phyloP scores from a whole-genome alignment of 2,329 filamentous ascomycete species.

The Diplodia seriata region DNA sequence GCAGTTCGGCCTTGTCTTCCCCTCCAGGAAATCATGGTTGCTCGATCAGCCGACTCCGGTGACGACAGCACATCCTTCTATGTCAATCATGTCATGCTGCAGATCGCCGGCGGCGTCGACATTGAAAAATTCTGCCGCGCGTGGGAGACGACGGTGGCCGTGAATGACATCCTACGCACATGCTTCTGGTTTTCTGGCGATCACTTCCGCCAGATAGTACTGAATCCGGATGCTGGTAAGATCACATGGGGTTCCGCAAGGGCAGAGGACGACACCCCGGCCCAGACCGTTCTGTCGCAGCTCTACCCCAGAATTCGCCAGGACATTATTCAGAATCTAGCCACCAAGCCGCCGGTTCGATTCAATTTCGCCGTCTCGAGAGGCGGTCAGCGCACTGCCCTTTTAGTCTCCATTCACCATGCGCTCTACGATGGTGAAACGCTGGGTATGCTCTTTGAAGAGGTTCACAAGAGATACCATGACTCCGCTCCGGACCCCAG shows the following conservation, averaged over 20 bases:
- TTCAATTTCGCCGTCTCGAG: slow-evolving; percentile 37
- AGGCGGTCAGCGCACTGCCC: slow-evolving; percentile 37
- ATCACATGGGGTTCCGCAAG: slow-evolving; percentile 39
- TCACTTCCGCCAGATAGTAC: slow-evolving; percentile 41
- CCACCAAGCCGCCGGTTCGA: slow-evolving; percentile 41
- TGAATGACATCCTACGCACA: slow-evolving; percentile 58
- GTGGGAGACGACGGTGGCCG: slow-evolving; percentile 55
- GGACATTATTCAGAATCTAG: slow-evolving; percentile 34
- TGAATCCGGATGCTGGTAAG: slow-evolving; percentile 35
- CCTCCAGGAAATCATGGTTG: slow-evolving; percentile 47
- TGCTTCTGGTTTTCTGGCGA: slow-evolving; percentile 62
- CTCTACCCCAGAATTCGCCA: slow-evolving; percentile 20
- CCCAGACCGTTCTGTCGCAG: slow-evolving; percentile 35
- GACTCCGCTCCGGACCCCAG: slow-evolving; percentile 33
- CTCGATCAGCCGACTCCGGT: slow-evolving; percentile 44
- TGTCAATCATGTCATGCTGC: slow-evolving; percentile 49
- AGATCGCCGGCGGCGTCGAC: slow-evolving; percentile 51
- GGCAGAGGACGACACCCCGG: slow-evolving; percentile 26
- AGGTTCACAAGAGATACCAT: slow-evolving; percentile 42
- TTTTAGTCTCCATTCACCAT: slow-evolving; percentile 49
- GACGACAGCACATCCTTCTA: slow-evolving; percentile 45
- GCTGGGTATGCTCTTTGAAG: slow-evolving; percentile 45
- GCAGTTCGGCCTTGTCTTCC: slow-evolving; percentile 43
- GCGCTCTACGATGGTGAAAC: slow-evolving; percentile 49
- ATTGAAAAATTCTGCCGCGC: slow-evolving; percentile 53